Base-by-base conservation (phyloP, 768 basidiomycete species). In the Candolleomyces aberdarensis region DNA sequence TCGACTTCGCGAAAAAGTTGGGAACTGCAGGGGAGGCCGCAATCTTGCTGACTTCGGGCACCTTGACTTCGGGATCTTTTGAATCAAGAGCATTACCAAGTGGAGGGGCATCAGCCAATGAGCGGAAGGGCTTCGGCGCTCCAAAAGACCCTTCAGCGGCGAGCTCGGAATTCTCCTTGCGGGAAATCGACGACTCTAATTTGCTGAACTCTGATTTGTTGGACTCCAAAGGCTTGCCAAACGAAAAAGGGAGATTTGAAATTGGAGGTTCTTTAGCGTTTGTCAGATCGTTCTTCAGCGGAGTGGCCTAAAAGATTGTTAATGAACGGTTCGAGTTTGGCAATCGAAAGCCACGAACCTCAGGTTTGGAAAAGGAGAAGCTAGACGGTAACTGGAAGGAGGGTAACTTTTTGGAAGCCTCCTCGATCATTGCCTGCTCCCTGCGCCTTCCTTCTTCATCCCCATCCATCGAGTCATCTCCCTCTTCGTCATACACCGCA, bases 201-300 rank as follows among this genome's bases (percentile, higher is more conserved):
- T 56, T 56, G 19, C 15, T 47, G 22, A 47, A 11, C 36, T 59
- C 59, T 40, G 62, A 17, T 32, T 53, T 36, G 36, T 7, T 36
- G n/a, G 14, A 13, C 20, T 15, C 48, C 20, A 32, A 17, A 41
- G 63, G 47, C 47, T 64, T 64, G 39, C 29, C 65, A 26, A 89
- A 76, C 9, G 87, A 89, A 70, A 88, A 89, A 10, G 88, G 90
- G 57, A 89, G 74, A 8, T 82, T 75, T 32, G 76, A 50, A 57
- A 89, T 84, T 0, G 88, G 88, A n/a, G 86, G 85, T 62, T 90
- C 89, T 67, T 85, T 86, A 15, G 82, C 82, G 17, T 72, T 70
- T 2, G 76, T 67, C 14, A 74, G 22, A 62, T 82, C 80, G 40
- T 78, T 76, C 48, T 76, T 63, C 39, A 81, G 66, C 10, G 76